phyloP scores from a whole-genome alignment of 768 basidiomycete genomes.

The Lentinula raphanica region DNA sequence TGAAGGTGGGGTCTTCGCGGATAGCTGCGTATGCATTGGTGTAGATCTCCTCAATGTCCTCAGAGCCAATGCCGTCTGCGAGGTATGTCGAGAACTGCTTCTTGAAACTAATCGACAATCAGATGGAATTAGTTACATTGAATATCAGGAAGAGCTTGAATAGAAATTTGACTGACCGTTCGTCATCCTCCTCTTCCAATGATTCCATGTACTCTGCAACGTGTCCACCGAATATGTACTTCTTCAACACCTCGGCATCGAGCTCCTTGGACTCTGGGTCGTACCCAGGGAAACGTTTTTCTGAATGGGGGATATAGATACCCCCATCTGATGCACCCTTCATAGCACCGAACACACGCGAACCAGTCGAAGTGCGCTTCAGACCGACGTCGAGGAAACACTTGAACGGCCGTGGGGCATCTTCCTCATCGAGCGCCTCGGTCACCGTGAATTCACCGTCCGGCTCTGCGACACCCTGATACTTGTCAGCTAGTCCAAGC shows the following conservation, averaged over 20 bases:
- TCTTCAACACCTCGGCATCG: conserved; percentile 91
- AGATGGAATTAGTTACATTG: conserved; percentile 9
- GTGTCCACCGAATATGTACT: conserved; percentile 97
- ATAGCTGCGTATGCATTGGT: conserved; percentile 90
- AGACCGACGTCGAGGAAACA: conserved; percentile 97
- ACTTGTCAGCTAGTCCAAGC: conserved; percentile 96
- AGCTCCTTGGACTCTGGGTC: conserved; percentile 90
- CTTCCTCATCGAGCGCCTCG: conserved; percentile 85
- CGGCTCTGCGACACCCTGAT: conserved; percentile 89
- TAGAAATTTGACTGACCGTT: conserved; percentile 50
- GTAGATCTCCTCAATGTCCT: conserved; percentile 97
- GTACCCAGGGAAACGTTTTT: conserved; percentile 97
- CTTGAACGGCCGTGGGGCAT: conserved; percentile 98
- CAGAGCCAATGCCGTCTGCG: conserved; percentile 90
- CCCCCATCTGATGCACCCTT: conserved; percentile 99
- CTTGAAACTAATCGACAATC: conserved; percentile 66
- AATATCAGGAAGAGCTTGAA: neutral
- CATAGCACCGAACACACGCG: conserved; percentile 96
- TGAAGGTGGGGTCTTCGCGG: conserved; percentile 89
- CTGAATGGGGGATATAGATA: conserved; percentile 95
- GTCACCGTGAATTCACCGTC: conserved; percentile 80
- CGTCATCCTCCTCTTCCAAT: conserved; percentile 98
- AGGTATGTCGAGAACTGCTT: conserved; percentile 96
- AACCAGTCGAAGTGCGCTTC: conserved; percentile 95
- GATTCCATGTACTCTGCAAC: conserved; percentile 99